A percentile compares a stretch with the other conserved stretches of the same genome.
These are phyloP conservation scores for Hypoxylon sp. DNA, from an alignment of 2,329 filamentous ascomycete species.

Conservation along the genomic window DNA sequence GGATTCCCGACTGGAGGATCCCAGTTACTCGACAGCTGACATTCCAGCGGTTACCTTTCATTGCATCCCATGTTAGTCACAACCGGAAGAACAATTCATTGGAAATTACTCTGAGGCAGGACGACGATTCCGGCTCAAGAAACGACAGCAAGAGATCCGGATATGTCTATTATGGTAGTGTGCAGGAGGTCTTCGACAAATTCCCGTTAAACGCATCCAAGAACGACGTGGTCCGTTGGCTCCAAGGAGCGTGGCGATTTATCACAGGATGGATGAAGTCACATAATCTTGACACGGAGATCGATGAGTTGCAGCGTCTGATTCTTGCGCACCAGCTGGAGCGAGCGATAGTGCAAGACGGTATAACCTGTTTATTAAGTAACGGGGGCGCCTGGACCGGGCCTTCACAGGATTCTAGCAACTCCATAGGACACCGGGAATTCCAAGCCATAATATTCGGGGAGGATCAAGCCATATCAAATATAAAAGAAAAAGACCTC, in stretches of 20 bases:
- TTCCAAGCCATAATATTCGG: background rate
- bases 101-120: background rate
- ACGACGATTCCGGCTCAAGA: background rate
- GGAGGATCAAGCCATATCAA: background rate
- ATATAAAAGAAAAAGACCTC: background rate
- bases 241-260: background rate
- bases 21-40: background rate
- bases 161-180: background rate
- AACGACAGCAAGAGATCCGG: background rate
- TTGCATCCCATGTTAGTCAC: background rate
- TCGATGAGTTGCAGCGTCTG: background rate
- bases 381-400: background rate
- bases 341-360: slow-evolving; percentile 1
- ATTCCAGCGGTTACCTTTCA: background rate
- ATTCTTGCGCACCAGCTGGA: background rate
- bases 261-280: background rate
- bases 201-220: background rate
- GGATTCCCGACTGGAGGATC: slow-evolving; percentile 3
- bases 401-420: background rate
- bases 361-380: background rate
- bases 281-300: background rate
- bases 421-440: background rate
- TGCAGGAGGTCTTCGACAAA: background rate
- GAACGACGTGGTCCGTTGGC: background rate
- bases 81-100: background rate